Evolutionary conservation across 768 basidiomycete species (phyloP), one percentile per base, ranked within the genome.

Genomic region (Coprinopsis sp.): DNA sequence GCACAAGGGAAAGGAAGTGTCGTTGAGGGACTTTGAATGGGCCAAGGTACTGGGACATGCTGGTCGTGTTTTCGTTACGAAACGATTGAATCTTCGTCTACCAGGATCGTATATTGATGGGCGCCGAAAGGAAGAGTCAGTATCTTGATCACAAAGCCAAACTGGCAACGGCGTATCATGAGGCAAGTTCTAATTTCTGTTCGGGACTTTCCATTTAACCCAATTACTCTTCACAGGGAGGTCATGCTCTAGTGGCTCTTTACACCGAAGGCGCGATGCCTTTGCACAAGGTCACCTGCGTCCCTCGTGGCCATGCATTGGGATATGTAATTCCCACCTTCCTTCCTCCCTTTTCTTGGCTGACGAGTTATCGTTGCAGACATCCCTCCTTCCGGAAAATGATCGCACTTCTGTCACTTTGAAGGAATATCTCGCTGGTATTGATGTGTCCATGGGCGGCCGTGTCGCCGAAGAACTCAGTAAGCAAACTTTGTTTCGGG

Each of bases 221-320:
- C n/a, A n/a, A n/a, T 29, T 48, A 43, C 30, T 52, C 43, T 41
- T 44, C 22, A 50, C 55, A 89, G 85, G 90, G 89, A 50, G 93
- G 91, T 28, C 93, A 97, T 63, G 91, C 94, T 23, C 75, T 97
- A n/a, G 84, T 93, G 21, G 93, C 95, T 5, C 70, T 98, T 38
- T 92, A 92, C 63, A 98, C 96, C 1, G 79, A 89, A 51, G 95
- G 94, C 40, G 92, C 94, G 33, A 92, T 93, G 80, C 96, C 96
- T 33, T 68, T 99, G 52, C 94, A 98, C 66, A 96, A 96, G 70
- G 95, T 98, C 27, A 98, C 95, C 21, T 96, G 95, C 62, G 80
- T 99, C 44, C 95, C 95, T 31, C 87, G 96, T 56, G 96, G 96
- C 22, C 88, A 95, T 60, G 87, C 93, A 18, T 76, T 98, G 36